Base-by-base conservation (phyloP, 1,139 yeast species). In the Blastobotrys serpentis region DNA sequence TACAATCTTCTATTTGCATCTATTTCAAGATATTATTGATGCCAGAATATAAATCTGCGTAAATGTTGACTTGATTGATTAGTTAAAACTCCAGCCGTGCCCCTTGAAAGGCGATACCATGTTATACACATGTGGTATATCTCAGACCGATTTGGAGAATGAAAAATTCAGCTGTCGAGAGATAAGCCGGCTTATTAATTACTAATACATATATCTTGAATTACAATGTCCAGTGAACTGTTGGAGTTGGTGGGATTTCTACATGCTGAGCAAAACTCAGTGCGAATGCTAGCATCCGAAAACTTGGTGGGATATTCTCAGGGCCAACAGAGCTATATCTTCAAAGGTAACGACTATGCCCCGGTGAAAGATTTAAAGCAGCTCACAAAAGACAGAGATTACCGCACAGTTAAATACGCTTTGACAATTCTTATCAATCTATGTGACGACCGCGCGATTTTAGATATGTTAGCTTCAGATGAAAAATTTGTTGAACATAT, bases 261-360 rank as follows among this genome's bases (percentile, higher is more conserved):
- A 53, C 96, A 87, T 65, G 81, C 90, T 6, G 84, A 86, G 1
- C 90, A 86, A 61, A 84, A 87, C 2, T 86, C 87, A 6, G 88
- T 89, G 25, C 81, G 86, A 50, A 89, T 84, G 58, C 82, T 90
- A 49, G 98, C 98, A 0, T 72, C 90, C 48, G 94, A 86, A 58
- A 82, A 88, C 63, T 69, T 90, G 47, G 90, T 88, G 11, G 95
- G 94, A 1, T 87, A 77, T 65, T 86, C 96, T 6, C 80, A 81
- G 48, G 86, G 87, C 11, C 73, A 82, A 2, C 78, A 82, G 43
- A 81, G 81, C 50, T 72, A 74, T 46, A 74, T 87, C 29, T 92
- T 92, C 72, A 76, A 79, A 53, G 78, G 81, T 59, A 82, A 86
- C 61, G 78, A 86, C 60, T 84, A 76, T 61, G 78, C 79, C 55